Evolutionary conservation across 768 basidiomycete species (phyloP).

Genomic region (Xerocomellus chrysenteron): DNA sequence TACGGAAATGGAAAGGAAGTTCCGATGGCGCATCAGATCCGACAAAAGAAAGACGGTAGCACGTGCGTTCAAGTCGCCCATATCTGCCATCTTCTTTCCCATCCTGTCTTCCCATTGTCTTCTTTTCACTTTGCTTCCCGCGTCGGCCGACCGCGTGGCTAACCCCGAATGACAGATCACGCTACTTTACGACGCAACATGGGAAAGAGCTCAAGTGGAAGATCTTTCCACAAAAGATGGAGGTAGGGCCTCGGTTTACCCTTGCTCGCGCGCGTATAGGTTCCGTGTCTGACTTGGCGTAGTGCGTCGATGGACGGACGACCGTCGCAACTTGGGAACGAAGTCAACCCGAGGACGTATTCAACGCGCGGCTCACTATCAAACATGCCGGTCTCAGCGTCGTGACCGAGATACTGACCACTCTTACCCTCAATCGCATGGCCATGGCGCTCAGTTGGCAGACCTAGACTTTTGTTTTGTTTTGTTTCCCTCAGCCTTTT

Average conservation of each 20-base stretch:
- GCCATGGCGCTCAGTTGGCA: conserved; percentile 58
- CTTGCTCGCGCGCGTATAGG: background rate
- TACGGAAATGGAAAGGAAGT: conserved; percentile 64
- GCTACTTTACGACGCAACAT: conserved; percentile 71
- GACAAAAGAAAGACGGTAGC: conserved; percentile 60
- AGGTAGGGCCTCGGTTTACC: conserved; percentile 43
- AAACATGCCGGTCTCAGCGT: conserved; percentile 55
- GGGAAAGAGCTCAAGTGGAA: conserved; percentile 79
- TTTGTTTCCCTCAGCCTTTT: background rate
- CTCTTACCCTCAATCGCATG: conserved; percentile 73
- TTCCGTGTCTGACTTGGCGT: conserved; percentile 3
- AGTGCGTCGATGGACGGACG: conserved; percentile 67
- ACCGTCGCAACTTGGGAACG: conserved; percentile 69
- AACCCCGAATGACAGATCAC: conserved; percentile 47
- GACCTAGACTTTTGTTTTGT: background rate
- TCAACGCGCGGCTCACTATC: conserved; percentile 60
- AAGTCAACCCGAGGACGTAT: conserved; percentile 53
- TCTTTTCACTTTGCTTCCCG: too few relatives aligned
- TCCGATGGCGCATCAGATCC: conserved; percentile 57
- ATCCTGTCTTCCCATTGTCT: background rate
- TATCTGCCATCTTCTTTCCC: background rate
- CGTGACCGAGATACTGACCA: conserved; percentile 77
- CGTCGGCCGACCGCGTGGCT: background rate
- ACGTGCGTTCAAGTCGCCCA: conserved; percentile 45
- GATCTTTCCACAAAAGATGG: conserved; percentile 58